Base-by-base conservation (phyloP, 2,329 filamentous ascomycete species). In the Amauroascus niger region DNA sequence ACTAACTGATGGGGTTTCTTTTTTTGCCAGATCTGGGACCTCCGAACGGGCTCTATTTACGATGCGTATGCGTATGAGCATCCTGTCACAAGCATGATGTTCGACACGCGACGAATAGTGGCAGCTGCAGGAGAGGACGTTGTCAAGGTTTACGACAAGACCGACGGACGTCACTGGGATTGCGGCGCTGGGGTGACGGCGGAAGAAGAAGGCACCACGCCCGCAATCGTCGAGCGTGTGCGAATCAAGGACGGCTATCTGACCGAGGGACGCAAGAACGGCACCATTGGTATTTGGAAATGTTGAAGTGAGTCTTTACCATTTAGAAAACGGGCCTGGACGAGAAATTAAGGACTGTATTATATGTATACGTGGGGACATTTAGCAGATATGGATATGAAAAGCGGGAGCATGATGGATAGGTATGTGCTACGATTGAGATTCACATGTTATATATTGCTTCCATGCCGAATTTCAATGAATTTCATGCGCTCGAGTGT, bases 131-230 rank as follows among this genome's bases (percentile, higher is more conserved):
- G 90, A 40, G 93, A 97, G 69, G 84, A 89, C 64, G 88, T 97
- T 22, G 90, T 93, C 62, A 98, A 98, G 73, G 86, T 98, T 56
- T 98, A 97, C 73, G 93, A 98, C 74, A 97, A 97, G 77, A 84
- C 88, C 2, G 93, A 98, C 67, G 89, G 89, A 39, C 78, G 88
- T 57, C 93, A 97, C 70, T 98, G 93, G 93, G 88, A 95, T 69
- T 96, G 90, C 70, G 93, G 93, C 51, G 84, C 88, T 1, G 91
- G 90, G 33, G 81, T 86, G 46, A 78, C 77, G 2, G 68, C 72
- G 9, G 83, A 83, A 55, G 80, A 82, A 18, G 82, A 86, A 50
- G 81, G 79, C 11, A 82, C 80, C 61, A 77, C 74, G 53, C 79
- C 83, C 6, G 79, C 83, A 13, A 77, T 84, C 54, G 84, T 98